Evolutionary conservation across 2,329 filamentous ascomycete genomes (phyloP), one percentile per base, ranked within the genome.

Genomic region (Clarireedia sp.): DNA sequence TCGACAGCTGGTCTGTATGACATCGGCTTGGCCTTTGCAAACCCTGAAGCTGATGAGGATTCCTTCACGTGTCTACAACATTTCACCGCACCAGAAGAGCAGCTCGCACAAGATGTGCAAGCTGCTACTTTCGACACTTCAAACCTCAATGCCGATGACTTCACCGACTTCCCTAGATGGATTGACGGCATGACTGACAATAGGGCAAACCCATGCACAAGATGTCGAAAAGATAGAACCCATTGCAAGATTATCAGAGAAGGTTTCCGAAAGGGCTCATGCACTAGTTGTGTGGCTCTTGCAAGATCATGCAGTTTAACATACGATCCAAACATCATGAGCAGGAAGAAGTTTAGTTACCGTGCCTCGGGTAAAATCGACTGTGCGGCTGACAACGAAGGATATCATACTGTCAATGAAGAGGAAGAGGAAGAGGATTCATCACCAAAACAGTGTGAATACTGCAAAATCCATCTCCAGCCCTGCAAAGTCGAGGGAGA

Each of bases 281-380:
- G 81, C 64, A 84, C 81, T 29, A 81, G 76, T 62, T 85, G 82
- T 62, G 79, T 84, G 46, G 81, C 81, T 14, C 70, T 84, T 36
- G 73, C 75, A n/a, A 72, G 76, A 61, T 73, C 76, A 38, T 85
- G 81, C 68, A 85, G 80, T 68, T 78, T 83, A 59, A 78, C 74
- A 4, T 67, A 71, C 24, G 54, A 60, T 49, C 43, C 29, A 12
- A 50, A 50, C 17, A 21, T 36, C 3, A 48, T 7, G 52, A 49
- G 17, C 14, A 33, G 16, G 24, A 48, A 48, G 19, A 21, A 17
- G 2, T 52, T 46, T 26, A 44, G 46, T 33, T 56, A 47, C 43
- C 54, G 48, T 47, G 33, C 29, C 36, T 52, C 48, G 14, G 48
- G 44, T 12, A 47, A 47, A 12, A 12, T 53, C 7, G 33, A 47